These are phyloP conservation scores for Phlyctochytrium bullatum DNA, from an alignment of 192 early-diverging fungal species.

Conservation along the genomic window DNA sequence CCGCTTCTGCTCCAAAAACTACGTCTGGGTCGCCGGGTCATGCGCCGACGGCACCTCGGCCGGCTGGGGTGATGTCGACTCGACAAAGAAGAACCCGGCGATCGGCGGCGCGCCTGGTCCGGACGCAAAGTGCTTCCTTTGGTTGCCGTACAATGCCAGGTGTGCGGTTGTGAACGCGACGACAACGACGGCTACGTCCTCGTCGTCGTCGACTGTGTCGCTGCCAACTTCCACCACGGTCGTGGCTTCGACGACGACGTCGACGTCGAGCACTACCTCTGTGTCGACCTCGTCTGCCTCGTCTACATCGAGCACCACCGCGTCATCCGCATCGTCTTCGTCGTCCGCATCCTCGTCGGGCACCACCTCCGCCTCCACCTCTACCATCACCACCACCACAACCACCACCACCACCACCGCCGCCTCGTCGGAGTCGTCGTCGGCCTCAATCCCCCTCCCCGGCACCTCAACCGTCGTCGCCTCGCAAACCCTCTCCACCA, in stretches of 20 bases:
- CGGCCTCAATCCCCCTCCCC: background rate
- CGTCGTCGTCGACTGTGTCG: background rate
- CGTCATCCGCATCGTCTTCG: background rate
- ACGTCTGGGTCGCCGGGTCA: background rate
- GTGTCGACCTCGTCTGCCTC: background rate
- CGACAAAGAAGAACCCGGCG: background rate
- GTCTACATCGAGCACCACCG: background rate
- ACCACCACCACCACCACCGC: background rate
- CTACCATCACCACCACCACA: background rate
- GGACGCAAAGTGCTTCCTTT: background rate
- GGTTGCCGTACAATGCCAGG: background rate
- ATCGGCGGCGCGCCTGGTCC: slow-evolving; percentile 1
- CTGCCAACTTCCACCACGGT: background rate
- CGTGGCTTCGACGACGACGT: background rate
- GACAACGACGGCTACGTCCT: background rate
- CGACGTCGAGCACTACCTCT: background rate
- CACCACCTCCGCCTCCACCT: background rate
- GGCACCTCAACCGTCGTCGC: background rate
- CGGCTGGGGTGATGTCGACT: background rate
- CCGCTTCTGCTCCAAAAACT: background rate
- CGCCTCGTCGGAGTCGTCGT: background rate
- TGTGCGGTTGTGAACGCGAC: background rate
- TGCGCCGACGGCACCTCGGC: background rate
- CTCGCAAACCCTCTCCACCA: background rate
- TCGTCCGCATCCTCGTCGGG: background rate